Conservation (phyloP, 495 filamentous ascomycete genomes). For the Corynascus novoguineensis region DNA sequence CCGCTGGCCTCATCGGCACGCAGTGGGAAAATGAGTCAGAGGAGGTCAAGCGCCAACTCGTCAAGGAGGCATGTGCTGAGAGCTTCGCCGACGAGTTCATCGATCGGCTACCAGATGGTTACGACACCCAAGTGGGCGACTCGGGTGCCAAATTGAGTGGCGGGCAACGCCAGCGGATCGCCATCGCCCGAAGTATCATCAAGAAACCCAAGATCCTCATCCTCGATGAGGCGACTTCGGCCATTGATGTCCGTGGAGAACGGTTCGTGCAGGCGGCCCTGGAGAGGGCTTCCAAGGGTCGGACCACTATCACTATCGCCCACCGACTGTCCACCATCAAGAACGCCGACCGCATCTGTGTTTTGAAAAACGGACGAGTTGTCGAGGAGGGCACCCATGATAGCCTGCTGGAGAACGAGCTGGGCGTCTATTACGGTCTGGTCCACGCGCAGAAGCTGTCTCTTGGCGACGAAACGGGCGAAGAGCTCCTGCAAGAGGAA, state of each 20-base stretch:
- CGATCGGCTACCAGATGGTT: slow-evolving; percentile 54
- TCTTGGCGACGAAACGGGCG: slow-evolving; percentile 28
- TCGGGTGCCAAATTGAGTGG: slow-evolving; percentile 46
- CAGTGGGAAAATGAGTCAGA: slow-evolving; percentile 49
- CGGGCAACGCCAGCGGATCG: slow-evolving; percentile 62
- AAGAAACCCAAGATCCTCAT: slow-evolving; percentile 73
- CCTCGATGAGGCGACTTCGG: slow-evolving; percentile 76
- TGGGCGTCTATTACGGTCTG: slow-evolving; percentile 48
- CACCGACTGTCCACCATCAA: slow-evolving; percentile 67
- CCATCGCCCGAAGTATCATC: slow-evolving; percentile 65
- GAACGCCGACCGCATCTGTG: slow-evolving; percentile 65
- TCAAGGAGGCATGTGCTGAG: slow-evolving; percentile 53
- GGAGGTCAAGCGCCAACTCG: slow-evolving; percentile 47
- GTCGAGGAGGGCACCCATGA: slow-evolving; percentile 65
- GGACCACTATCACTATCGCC: slow-evolving; percentile 76
- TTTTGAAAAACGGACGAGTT: slow-evolving; percentile 55
- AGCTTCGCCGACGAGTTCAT: slow-evolving; percentile 57
- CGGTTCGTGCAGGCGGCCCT: slow-evolving; percentile 64
- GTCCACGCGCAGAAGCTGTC: slow-evolving; percentile 50
- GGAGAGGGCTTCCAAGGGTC: slow-evolving; percentile 57
- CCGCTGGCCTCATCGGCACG: slow-evolving; percentile 55
- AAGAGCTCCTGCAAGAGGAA: slow-evolving; percentile 34
- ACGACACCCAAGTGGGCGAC: slow-evolving; percentile 53
- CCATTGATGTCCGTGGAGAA: slow-evolving; percentile 68
- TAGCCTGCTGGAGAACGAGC: slow-evolving; percentile 52